A percentile compares a stretch with the other conserved stretches of the same genome.
These are phyloP conservation scores for Taiozyma sp. DNA, from an alignment of 1,139 yeast species.

Conservation along the genomic window DNA sequence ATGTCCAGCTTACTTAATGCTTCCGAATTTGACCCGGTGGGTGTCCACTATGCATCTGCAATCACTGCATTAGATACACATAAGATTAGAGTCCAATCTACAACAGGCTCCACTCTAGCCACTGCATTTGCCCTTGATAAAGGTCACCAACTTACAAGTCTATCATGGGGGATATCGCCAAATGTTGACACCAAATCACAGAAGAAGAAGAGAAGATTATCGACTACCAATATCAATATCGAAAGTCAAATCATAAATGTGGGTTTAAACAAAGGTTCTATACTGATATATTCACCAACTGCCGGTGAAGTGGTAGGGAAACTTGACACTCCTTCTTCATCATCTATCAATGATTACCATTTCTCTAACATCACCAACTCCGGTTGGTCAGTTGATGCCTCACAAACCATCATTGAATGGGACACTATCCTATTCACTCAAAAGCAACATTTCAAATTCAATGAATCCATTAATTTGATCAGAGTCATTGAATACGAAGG, in stretches of 20 bases:
- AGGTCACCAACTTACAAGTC: slow-evolving; percentile 42
- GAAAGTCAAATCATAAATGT: slow-evolving; percentile 47
- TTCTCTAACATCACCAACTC: slow-evolving; percentile 37
- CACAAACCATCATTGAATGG: slow-evolving; percentile 63
- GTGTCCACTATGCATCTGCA: slow-evolving; percentile 60
- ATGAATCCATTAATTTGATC: slow-evolving; percentile 22
- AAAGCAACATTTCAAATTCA: slow-evolving; percentile 38
- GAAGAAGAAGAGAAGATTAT: slow-evolving; percentile 29
- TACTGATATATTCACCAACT: slow-evolving; percentile 64
- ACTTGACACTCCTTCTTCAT: slow-evolving; percentile 44
- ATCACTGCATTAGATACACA: slow-evolving; percentile 70
- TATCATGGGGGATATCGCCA: slow-evolving; percentile 49
- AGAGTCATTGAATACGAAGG: slow-evolving; percentile 33
- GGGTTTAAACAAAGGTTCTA: slow-evolving; percentile 61
- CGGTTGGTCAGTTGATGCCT: slow-evolving; percentile 60
- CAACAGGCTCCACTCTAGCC: slow-evolving; percentile 36
- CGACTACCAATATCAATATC: slow-evolving; percentile 15
- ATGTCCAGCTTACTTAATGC: slow-evolving; percentile 15
- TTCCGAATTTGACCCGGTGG: slow-evolving; percentile 34
- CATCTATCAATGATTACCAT: slow-evolving; percentile 49
- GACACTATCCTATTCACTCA: slow-evolving; percentile 41
- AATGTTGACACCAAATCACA: slow-evolving; percentile 17
- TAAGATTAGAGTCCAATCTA: slow-evolving; percentile 59
- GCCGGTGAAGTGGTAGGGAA: slow-evolving; percentile 50
- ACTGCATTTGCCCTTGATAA: slow-evolving; percentile 46